A percentile compares a stretch with the other conserved stretches of the same genome.
Conservation (phyloP, 2,329 filamentous ascomycete species). For the Fusarium sacchari region DNA sequence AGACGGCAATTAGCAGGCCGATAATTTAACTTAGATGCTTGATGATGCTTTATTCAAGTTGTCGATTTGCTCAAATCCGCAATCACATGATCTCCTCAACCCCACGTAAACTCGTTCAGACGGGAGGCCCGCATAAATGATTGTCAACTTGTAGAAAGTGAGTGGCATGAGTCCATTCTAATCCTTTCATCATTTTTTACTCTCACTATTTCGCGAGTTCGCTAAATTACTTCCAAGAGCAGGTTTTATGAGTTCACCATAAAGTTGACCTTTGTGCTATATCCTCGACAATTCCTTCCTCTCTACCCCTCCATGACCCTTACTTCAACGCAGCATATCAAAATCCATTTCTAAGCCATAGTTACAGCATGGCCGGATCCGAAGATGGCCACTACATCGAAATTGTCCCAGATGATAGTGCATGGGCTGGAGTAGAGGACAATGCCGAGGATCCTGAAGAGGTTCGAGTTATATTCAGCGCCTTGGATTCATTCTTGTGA, state of each 20-base stretch:
- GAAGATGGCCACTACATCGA: slow-evolving; percentile 34
- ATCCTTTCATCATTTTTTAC: neutral
- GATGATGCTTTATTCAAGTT: neutral
- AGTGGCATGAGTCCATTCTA: slow-evolving; percentile 8
- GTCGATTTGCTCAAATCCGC: neutral
- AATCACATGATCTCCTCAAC: slow-evolving; percentile 37
- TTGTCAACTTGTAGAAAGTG: slow-evolving; percentile 9
- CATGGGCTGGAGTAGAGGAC: slow-evolving; percentile 72
- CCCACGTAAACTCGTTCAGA: slow-evolving; percentile 26
- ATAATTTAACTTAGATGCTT: neutral
- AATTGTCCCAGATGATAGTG: slow-evolving; percentile 48
- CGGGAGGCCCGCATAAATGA: slow-evolving; percentile 26
- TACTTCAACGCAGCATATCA: slow-evolving; percentile 14
- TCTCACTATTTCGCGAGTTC: neutral
- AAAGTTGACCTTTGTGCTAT: neutral
- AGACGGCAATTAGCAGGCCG: neutral
- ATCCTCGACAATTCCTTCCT: neutral
- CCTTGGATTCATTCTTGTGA: slow-evolving; percentile 82
- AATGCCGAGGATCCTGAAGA: slow-evolving; percentile 82
- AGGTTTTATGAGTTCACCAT: too few relatives aligned
- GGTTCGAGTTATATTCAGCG: slow-evolving; percentile 78
- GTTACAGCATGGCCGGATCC: slow-evolving; percentile 30
- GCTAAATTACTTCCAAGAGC: neutral
- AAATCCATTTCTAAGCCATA: slow-evolving; percentile 11
- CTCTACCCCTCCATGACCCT: slow-evolving; percentile 26